Evolutionary conservation across 2,329 filamentous ascomycete species (phyloP).

Genomic region (Fusarium nodosum): DNA sequence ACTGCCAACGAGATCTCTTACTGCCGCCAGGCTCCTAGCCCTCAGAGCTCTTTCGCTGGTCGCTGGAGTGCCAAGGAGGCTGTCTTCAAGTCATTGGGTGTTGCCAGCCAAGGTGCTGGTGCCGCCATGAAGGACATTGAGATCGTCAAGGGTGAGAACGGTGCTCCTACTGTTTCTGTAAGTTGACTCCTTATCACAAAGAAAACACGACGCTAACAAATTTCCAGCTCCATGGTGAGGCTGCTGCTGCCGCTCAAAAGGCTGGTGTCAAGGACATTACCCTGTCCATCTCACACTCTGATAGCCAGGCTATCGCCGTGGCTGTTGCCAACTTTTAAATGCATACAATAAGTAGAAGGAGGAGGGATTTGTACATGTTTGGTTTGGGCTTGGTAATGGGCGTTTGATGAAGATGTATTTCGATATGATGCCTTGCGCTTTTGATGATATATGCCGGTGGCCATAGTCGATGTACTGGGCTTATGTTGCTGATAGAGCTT

Average conservation of each 20-base stretch:
- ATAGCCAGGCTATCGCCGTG: slow-evolving; percentile 93
- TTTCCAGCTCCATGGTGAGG: slow-evolving; percentile 84
- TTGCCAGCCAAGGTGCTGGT: slow-evolving; percentile 87
- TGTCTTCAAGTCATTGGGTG: slow-evolving; percentile 96
- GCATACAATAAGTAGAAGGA: slow-evolving; percentile 16
- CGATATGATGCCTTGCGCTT: slow-evolving; percentile 43
- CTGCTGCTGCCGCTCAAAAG: slow-evolving; percentile 84
- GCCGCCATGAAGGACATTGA: slow-evolving; percentile 96
- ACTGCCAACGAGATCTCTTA: slow-evolving; percentile 86
- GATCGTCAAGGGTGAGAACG: slow-evolving; percentile 83
- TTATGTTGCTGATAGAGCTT: slow-evolving; percentile 37
- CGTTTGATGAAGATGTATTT: slow-evolving; percentile 49
- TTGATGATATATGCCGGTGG: slow-evolving; percentile 41
- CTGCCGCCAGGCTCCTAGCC: slow-evolving; percentile 82
- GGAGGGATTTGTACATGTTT: slow-evolving; percentile 36
- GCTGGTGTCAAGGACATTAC: slow-evolving; percentile 89
- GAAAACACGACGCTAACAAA: slow-evolving; percentile 55
- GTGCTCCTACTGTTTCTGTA: slow-evolving; percentile 88
- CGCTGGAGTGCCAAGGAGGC: slow-evolving; percentile 99
- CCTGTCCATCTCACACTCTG: slow-evolving; percentile 96
- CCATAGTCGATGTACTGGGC: slow-evolving; percentile 25
- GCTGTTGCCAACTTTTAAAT: slow-evolving; percentile 83
- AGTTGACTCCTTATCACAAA: slow-evolving; percentile 56
- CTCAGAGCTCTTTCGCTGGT: slow-evolving; percentile 92
- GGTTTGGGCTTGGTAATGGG: slow-evolving; percentile 42